A percentile compares a stretch with the other conserved stretches of the same genome.
These are phyloP conservation scores for Xylariaceae sp. DNA, from an alignment of 2,329 filamentous ascomycete genomes.

Conservation along the genomic window DNA sequence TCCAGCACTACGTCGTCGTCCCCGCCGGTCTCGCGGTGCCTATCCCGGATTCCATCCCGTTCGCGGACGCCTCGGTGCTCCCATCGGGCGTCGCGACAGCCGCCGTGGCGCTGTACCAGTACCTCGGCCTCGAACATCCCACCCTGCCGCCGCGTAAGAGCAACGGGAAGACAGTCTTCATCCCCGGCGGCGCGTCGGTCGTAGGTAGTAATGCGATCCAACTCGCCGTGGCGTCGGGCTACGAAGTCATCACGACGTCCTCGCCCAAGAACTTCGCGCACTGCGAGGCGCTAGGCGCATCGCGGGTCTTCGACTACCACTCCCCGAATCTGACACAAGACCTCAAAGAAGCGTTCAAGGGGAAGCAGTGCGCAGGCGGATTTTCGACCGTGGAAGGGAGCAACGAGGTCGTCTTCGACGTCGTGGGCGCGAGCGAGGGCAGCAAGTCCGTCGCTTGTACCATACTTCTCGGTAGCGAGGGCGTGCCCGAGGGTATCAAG, in stretches of 20 bases:
- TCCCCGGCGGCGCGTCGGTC: slow-evolving; percentile 55
- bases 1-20: slow-evolving; percentile 38
- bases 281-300: slow-evolving; percentile 49
- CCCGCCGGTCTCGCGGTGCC: not conserved
- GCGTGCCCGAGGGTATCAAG: slow-evolving; percentile 17
- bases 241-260: slow-evolving; percentile 50
- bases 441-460: slow-evolving; percentile 33
- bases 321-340: slow-evolving; percentile 38
- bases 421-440: slow-evolving; percentile 26
- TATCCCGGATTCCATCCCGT: slow-evolving; percentile 32
- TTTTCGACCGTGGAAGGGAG: slow-evolving; percentile 28
- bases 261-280: slow-evolving; percentile 50
- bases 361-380: slow-evolving; percentile 31
- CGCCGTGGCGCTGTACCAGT: slow-evolving; percentile 35
- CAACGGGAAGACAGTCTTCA: slow-evolving; percentile 46
- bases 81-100: slow-evolving; percentile 40
- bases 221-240: slow-evolving; percentile 51
- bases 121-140: slow-evolving; percentile 27
- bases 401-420: slow-evolving; percentile 29
- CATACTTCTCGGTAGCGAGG: slow-evolving; percentile 5
- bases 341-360: slow-evolving; percentile 35
- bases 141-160: not conserved
- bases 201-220: slow-evolving; percentile 56
- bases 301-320: slow-evolving; percentile 51
- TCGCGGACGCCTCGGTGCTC: slow-evolving; percentile 35